Conservation (phyloP, 2,329 filamentous ascomycete species). For the Fusarium equiseti region DNA sequence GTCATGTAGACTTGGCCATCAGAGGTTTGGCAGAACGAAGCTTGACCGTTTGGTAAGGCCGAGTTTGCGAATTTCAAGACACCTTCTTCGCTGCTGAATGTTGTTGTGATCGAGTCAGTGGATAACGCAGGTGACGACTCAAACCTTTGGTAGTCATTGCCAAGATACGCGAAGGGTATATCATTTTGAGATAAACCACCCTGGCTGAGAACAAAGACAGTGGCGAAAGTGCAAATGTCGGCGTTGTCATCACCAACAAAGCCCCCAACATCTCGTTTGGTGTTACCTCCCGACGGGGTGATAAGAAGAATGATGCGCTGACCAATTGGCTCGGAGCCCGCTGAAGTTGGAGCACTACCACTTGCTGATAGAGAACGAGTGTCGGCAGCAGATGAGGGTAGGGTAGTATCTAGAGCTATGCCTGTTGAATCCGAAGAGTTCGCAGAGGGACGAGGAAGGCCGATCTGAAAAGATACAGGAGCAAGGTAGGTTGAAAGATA, state of each 20-base stretch:
- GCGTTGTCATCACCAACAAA: background rate
- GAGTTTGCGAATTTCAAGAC: background rate
- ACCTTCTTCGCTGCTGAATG: background rate
- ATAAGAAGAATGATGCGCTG: background rate
- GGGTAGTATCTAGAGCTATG: background rate
- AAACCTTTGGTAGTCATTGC: background rate
- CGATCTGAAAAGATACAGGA: background rate
- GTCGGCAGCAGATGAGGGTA: background rate
- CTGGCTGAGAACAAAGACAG: background rate
- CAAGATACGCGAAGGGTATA: background rate
- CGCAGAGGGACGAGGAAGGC: background rate
- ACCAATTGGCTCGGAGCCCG: background rate
- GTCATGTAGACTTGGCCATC: background rate
- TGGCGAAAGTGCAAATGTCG: background rate
- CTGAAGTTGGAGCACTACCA: background rate
- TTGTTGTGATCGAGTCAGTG: background rate
- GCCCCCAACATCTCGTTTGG: background rate
- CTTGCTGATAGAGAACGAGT: background rate
- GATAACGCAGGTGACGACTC: background rate
- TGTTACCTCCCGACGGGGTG: background rate
- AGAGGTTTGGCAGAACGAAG: background rate
- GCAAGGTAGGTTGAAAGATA: background rate
- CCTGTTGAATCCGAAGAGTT: background rate
- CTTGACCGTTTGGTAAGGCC: background rate
- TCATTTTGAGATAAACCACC: background rate